Percentiles rank a stretch among this genome's conserved stretches.
These are phyloP conservation scores for Blastobotrys elegans DNA, from an alignment of 1,139 yeast genomes.

Conservation along the genomic window DNA sequence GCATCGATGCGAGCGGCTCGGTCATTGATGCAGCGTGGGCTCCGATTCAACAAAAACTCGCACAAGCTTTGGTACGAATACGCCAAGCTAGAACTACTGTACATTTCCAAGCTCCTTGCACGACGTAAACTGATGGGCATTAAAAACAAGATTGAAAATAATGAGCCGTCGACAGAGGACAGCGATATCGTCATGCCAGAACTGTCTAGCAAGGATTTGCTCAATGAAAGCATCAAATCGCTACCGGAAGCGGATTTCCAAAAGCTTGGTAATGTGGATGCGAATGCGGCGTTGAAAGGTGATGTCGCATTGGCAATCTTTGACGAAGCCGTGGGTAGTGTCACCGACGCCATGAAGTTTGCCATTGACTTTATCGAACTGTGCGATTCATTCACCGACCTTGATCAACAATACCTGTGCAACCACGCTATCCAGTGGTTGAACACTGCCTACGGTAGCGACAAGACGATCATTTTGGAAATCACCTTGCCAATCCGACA, in stretches of 20 bases:
- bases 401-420: constrained; percentile 64
- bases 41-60: constrained; percentile 77
- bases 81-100: constrained; percentile 81
- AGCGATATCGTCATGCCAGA: constrained; percentile 36
- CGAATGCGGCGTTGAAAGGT: constrained; percentile 87
- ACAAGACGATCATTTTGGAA: constrained; percentile 41
- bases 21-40: constrained; percentile 74
- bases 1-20: constrained; percentile 90
- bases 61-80: constrained; percentile 76
- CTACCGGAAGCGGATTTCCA: constrained; percentile 86
- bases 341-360: constrained; percentile 25
- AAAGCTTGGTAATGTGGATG: constrained; percentile 77
- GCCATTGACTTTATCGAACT: constrained; percentile 41
- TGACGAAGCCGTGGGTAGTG: constrained; percentile 56
- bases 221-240: constrained; percentile 56
- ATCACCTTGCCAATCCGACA: constrained; percentile 66
- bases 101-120: constrained; percentile 74
- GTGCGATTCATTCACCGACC: constrained; percentile 61
- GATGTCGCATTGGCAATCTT: constrained; percentile 80
- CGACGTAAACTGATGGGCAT: constrained; percentile 81
- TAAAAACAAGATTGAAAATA: constrained; percentile 55
- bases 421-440: constrained; percentile 58
- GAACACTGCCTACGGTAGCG: constrained; percentile 25
- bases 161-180: constrained; percentile 29
- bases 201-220: constrained; percentile 43